Evolutionary conservation across 1,139 yeast species (phyloP).

Genomic region (Scheffersomyces quercinus): DNA sequence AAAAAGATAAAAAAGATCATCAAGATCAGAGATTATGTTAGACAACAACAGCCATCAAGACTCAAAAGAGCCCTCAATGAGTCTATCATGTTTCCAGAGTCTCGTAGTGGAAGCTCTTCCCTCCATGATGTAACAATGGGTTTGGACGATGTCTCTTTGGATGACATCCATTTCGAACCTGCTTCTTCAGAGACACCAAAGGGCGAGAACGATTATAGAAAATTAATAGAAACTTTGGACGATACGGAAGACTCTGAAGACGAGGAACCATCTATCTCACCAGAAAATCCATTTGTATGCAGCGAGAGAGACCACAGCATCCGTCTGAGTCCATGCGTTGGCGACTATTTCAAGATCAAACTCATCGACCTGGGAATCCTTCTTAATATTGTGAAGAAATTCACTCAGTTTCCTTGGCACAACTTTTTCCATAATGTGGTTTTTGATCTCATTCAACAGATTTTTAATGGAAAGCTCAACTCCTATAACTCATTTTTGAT

Average conservation of each 20-base stretch:
- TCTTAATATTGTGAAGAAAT: constrained; percentile 33
- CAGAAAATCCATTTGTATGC: constrained; percentile 51
- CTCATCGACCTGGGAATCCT: constrained; percentile 43
- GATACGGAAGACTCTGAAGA: constrained; percentile 42
- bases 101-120: constrained; percentile 7
- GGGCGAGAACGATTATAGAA: constrained; percentile 9
- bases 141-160: constrained; percentile 41
- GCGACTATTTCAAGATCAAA: constrained; percentile 46
- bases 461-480: constrained; percentile 49
- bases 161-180: constrained; percentile 26
- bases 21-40: constrained; percentile 35
- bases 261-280: constrained; percentile 48
- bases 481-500: constrained; percentile 50
- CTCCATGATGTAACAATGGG: constrained; percentile 35
- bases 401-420: constrained; percentile 47
- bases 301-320: constrained; percentile 33
- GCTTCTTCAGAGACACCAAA: constrained; percentile 1
- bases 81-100: constrained; percentile 12
- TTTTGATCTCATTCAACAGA: constrained; percentile 49
- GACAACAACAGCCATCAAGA: constrained; percentile 32
- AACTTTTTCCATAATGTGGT: constrained; percentile 53
- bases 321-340: constrained; percentile 40
- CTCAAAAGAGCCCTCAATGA: constrained; percentile 38
- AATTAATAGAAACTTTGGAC: constrained; percentile 18
- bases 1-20: constrained; percentile 37